These are phyloP conservation scores for Pulveroboletus frians DNA, from an alignment of 768 basidiomycete genomes.

Conservation along the genomic window DNA sequence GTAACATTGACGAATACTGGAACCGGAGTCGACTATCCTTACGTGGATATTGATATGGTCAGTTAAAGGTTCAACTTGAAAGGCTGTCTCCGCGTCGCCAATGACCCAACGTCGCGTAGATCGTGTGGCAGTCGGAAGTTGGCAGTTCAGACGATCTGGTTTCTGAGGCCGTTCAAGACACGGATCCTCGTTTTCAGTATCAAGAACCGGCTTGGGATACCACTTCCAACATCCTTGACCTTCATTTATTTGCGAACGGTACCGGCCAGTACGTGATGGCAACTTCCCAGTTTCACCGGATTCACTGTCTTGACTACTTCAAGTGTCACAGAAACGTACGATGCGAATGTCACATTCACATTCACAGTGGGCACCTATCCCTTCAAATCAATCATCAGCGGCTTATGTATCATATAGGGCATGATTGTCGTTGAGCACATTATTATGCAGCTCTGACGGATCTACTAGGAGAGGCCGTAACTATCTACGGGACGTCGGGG, in stretches of 20 bases:
- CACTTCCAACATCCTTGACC: conserved; percentile 26
- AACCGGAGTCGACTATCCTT: conserved; percentile 19
- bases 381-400: neutral
- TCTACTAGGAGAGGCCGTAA: conserved; percentile 37
- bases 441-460: neutral
- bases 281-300: neutral
- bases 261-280: conserved; percentile 36
- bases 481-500: conserved; percentile 41
- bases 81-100: neutral
- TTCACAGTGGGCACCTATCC: conserved; percentile 34
- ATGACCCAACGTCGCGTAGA: conserved; percentile 9
- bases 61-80: neutral
- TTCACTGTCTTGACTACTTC: neutral
- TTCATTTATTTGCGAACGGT: conserved; percentile 37
- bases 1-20: conserved; percentile 33
- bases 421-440: neutral
- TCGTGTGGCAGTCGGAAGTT: conserved; percentile 29
- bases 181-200: conserved; percentile 38
- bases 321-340: conserved; percentile 33
- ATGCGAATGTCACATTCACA: conserved; percentile 34
- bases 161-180: conserved; percentile 29
- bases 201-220: conserved; percentile 35
- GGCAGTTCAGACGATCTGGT: conserved; percentile 12
- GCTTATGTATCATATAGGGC: conserved; percentile 18
- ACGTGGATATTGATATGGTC: conserved; percentile 47